Conservation (phyloP, 768 basidiomycete species). For the Pulveroboletus frians region DNA sequence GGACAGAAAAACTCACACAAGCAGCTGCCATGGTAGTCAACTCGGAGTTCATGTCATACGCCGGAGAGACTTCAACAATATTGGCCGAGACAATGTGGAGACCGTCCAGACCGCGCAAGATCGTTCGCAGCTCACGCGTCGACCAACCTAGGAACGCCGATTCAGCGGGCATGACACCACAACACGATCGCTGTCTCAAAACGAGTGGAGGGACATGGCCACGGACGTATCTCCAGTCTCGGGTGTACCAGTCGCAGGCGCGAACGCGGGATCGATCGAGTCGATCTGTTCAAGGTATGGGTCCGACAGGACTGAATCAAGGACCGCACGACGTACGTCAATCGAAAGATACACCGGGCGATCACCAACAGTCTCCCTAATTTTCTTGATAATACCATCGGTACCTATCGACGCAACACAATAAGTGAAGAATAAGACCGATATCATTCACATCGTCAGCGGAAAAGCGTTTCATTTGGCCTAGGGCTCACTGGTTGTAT, state of each 20-base stretch:
- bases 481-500: constrained; percentile 55
- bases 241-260: constrained; percentile 80
- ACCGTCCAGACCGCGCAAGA: constrained; percentile 70
- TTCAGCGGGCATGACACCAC: not conserved
- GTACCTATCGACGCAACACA: constrained; percentile 40
- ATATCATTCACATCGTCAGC: not conserved
- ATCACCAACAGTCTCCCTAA: constrained; percentile 71
- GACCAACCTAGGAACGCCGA: constrained; percentile 47
- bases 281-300: constrained; percentile 48
- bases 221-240: constrained; percentile 58
- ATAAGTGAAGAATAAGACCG: not conserved
- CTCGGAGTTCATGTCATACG: constrained; percentile 67
- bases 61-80: constrained; percentile 81
- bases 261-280: constrained; percentile 76
- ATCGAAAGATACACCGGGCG: constrained; percentile 76
- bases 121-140: constrained; percentile 73
- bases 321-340: constrained; percentile 42
- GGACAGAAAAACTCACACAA: constrained; percentile 37
- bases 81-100: constrained; percentile 76
- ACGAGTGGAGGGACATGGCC: no score
- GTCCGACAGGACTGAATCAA: not conserved
- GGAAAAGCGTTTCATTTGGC: not conserved
- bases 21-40: constrained; percentile 61
- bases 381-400: constrained; percentile 73
- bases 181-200: not conserved